Conservation (phyloP, 2,329 filamentous ascomycete genomes). For the Trichoderma pleuroti region DNA sequence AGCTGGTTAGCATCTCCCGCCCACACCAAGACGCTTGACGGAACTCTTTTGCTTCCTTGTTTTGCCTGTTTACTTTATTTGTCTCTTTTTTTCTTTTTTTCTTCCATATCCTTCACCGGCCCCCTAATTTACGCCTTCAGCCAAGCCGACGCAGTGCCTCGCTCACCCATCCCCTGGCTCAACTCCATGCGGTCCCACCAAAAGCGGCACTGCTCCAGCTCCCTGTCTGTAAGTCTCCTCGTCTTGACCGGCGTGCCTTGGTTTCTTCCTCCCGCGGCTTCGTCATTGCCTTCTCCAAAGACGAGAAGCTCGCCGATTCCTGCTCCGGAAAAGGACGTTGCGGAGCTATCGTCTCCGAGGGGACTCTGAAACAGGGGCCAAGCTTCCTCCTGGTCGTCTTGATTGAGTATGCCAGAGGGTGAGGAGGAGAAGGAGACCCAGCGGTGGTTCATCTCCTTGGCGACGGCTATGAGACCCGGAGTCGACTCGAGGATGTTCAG, state of each 20-base stretch:
- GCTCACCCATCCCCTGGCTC: conserved; percentile 28
- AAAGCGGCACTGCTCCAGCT: conserved; percentile 51
- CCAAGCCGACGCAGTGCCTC: conserved; percentile 11
- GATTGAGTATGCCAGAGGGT: conserved; percentile 24
- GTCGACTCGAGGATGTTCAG: conserved; percentile 31
- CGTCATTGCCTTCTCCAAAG: conserved; percentile 59
- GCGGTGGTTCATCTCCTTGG: conserved; percentile 42
- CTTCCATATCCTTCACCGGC: not conserved
- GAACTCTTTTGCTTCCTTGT: not conserved
- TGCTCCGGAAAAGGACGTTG: conserved; percentile 25
- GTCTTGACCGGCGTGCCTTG: conserved; percentile 44
- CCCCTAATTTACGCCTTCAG: not conserved
- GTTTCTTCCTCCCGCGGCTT: conserved; percentile 40
- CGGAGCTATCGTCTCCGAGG: conserved; percentile 27
- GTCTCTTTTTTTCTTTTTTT: not conserved
- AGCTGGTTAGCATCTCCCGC: not conserved
- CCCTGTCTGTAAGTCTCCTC: conserved; percentile 40
- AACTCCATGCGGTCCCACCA: conserved; percentile 55
- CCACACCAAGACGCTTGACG: not conserved
- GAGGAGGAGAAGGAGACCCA: conserved; percentile 39
- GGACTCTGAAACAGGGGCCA: conserved; percentile 47
- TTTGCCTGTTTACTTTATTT: not conserved
- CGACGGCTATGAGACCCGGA: conserved; percentile 38
- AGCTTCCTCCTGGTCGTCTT: conserved; percentile 17
- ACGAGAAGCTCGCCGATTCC: conserved; percentile 44